Base-by-base conservation (phyloP, 2,329 filamentous ascomycete species). In the Mollisiaceae sp. region DNA sequence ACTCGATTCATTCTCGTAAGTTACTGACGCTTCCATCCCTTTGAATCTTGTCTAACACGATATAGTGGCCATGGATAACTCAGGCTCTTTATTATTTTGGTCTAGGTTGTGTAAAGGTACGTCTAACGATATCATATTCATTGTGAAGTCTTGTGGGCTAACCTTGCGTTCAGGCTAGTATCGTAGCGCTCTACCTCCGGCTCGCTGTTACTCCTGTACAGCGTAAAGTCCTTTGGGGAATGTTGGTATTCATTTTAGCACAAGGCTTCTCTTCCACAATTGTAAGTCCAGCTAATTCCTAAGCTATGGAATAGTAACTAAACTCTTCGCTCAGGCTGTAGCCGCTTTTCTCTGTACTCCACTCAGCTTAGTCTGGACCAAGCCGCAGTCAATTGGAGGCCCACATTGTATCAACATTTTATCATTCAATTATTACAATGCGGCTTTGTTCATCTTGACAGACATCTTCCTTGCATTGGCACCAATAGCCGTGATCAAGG, bases 1-100 rank as follows among this genome's bases (percentile, higher is more conserved):
- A 59, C 22, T 12, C 24, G 39, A 32, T 43, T 66, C 20, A 60
- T 66, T 32, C 36, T 66, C 2, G 65, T 66, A 59, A 64, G 55
- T 35, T 45, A 5, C 8, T 52, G 38, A 24, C 9, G 8, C 9
- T 15, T 32, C 8, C 20, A 8, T 6, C 11, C 24, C 12, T 32
- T 36, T n/a, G 56, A 27, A 22, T 35, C 27, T 50, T 36, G 56
- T 32, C 24, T 54, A 22, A 61, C 8, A 59, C 18, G n/a, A 22
- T 32, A 1, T 15, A 62, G 62, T 67, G 65, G 65, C 65, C 65
- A 52, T 67, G 66, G 66, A 43, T 67, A n/a, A 62, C 63, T 18
- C 63, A 67, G 36, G 32, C 54, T 39, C 52, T 67, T n/a, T 67
- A 67, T 38, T 67, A 62, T 39, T 67, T 67, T 32, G 63, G 54